Evolutionary conservation across 2,329 filamentous ascomycete genomes (phyloP).

Genomic region (Elsinoe arachidis): DNA sequence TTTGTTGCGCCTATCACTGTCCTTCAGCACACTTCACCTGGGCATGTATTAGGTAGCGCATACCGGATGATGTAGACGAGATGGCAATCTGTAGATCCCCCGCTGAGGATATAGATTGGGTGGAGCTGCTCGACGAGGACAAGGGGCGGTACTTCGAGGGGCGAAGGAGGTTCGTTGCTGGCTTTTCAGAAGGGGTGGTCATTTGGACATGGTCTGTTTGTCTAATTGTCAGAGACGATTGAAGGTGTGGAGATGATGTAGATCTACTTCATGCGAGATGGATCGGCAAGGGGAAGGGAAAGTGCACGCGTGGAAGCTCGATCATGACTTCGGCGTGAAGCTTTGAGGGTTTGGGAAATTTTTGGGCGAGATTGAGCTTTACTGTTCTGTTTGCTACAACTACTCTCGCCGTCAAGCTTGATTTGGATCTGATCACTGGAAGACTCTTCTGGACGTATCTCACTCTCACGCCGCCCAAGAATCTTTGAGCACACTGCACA

Average conservation of each 20-base stretch:
- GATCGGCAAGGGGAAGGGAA: background rate
- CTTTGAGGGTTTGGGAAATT: background rate
- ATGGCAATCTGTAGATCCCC: constrained; percentile 4
- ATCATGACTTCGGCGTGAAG: constrained; percentile 12
- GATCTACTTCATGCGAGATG: background rate
- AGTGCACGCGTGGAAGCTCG: constrained; percentile 1
- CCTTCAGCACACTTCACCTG: too few relatives aligned
- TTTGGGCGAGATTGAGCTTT: too few relatives aligned
- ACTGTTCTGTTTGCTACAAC: background rate
- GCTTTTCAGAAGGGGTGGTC: background rate
- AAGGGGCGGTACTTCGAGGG: background rate
- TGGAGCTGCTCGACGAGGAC: background rate
- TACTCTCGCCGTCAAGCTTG: background rate
- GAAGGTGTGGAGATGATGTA: background rate
- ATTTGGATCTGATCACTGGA: too few relatives aligned
- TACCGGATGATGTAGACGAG: background rate
- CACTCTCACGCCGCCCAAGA: too few relatives aligned
- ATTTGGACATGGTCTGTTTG: background rate
- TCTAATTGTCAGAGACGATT: too few relatives aligned
- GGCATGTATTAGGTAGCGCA: background rate
- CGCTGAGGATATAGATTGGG: background rate
- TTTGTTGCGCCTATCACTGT: background rate
- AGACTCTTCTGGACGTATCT: too few relatives aligned
- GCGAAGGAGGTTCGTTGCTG: background rate
- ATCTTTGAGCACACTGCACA: too few relatives aligned